These are phyloP conservation scores for Balamuthia mandrillaris DNA, from an alignment of 208 protist species.

Conservation along the genomic window DNA sequence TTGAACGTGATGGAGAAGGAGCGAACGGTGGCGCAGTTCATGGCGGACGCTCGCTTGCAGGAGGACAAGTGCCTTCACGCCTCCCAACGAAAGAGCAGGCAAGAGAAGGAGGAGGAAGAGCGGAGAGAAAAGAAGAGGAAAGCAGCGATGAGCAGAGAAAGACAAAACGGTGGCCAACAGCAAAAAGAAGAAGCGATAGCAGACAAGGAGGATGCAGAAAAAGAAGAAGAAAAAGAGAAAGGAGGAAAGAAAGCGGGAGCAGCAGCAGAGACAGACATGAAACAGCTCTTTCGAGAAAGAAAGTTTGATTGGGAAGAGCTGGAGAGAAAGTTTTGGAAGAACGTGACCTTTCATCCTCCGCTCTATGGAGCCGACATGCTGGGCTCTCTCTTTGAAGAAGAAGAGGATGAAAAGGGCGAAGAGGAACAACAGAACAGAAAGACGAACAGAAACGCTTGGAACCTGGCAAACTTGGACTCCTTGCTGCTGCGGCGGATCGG, in stretches of 20 bases:
- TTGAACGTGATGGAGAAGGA: constrained; percentile 39
- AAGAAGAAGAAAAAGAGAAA: too few species aligned
- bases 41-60: neutral
- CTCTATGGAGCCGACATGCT: constrained; percentile 51
- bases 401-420: neutral
- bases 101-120: neutral
- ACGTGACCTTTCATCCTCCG: constrained; percentile 31
- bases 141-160: too few species aligned
- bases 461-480: constrained; percentile 24
- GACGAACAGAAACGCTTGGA: constrained; percentile 7
- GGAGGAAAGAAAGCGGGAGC: neutral
- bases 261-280: neutral
- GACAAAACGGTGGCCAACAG: too few species aligned
- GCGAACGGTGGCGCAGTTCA: constrained; percentile 20
- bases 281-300: too few species aligned
- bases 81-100: neutral
- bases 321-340: constrained; percentile 47
- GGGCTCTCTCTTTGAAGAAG: constrained; percentile 39
- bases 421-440: neutral
- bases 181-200: too few species aligned
- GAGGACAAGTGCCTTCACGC: constrained; percentile 22
- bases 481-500: constrained; percentile 8
- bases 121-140: neutral
- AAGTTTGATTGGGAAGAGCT: constrained; percentile 35
- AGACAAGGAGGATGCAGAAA: too few species aligned